Conservation (phyloP, 1,284 basidiomycete genomes). For the Heterobasidion parviporum region DNA sequence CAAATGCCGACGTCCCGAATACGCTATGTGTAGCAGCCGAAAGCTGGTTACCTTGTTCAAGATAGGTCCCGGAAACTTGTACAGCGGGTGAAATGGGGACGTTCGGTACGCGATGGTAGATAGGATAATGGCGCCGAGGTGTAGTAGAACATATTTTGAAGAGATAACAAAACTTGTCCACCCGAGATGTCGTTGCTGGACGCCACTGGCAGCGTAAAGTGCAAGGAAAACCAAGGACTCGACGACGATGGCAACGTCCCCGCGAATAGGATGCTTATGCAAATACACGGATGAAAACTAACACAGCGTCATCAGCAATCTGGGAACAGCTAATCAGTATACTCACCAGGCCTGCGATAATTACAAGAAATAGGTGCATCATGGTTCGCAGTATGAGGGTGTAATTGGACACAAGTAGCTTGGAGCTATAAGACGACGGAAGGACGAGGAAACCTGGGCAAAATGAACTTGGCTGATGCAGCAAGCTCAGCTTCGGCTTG, state of each 20-base stretch:
- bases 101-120: background rate
- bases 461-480: too few relatives aligned
- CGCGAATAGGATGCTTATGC: background rate
- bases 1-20: background rate
- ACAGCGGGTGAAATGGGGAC: background rate
- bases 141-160: background rate
- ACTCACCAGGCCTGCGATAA: background rate
- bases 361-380: background rate
- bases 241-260: background rate
- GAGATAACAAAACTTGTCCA: background rate
- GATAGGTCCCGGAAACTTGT: background rate
- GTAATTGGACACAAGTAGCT: too few relatives aligned
- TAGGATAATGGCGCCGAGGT: background rate
- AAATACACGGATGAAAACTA: background rate
- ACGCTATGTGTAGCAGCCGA: background rate
- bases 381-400: too few relatives aligned
- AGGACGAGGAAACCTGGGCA: too few relatives aligned
- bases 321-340: background rate
- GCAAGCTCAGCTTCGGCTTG: too few relatives aligned
- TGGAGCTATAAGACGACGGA: too few relatives aligned
- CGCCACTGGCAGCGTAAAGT: background rate
- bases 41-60: background rate
- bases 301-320: background rate
- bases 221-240: background rate
- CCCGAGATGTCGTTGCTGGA: background rate